These are phyloP conservation scores for Naganishia antarctica DNA, from an alignment of 768 basidiomycete species.

Conservation along the genomic window DNA sequence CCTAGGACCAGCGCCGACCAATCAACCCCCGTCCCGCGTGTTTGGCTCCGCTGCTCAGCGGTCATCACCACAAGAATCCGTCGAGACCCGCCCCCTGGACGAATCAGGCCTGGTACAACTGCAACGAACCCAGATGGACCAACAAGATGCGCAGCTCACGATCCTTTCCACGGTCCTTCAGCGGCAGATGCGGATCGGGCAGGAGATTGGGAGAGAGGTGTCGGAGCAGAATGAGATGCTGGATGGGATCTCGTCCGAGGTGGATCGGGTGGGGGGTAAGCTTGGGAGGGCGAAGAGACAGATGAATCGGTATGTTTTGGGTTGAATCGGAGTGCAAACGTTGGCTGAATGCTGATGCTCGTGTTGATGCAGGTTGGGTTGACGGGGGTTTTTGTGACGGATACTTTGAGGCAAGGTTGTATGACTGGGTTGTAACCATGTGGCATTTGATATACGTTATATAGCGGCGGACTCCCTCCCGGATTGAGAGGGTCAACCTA, in stretches of 20 bases:
- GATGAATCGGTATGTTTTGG: constrained; percentile 57
- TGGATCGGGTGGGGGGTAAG: constrained; percentile 73
- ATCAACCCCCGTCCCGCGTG: constrained; percentile 56
- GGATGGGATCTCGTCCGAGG: constrained; percentile 69
- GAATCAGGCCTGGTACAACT: constrained; percentile 71
- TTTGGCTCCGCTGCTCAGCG: constrained; percentile 62
- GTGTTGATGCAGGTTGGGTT: not conserved
- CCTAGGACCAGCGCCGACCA: constrained; percentile 51
- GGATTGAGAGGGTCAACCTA: too few relatives aligned
- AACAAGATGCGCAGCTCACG: constrained; percentile 77
- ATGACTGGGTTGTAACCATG: not conserved
- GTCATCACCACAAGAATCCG: constrained; percentile 65
- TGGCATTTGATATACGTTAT: too few relatives aligned
- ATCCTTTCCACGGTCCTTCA: constrained; percentile 74
- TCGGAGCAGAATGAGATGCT: constrained; percentile 76
- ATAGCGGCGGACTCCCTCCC: too few relatives aligned
- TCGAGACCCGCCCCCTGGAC: constrained; percentile 79
- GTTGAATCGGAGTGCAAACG: not conserved
- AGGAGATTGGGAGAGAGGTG: constrained; percentile 79
- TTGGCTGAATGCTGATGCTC: not conserved
- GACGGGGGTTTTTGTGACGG: too few relatives aligned
- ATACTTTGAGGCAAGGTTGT: too few relatives aligned
- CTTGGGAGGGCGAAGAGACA: constrained; percentile 74
- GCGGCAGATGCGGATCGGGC: constrained; percentile 77
- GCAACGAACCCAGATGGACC: constrained; percentile 72